Evolutionary conservation across 805 yeast genomes (phyloP), one percentile per base, ranked within the genome.

Genomic region (Starmerella ratchasimensis): DNA sequence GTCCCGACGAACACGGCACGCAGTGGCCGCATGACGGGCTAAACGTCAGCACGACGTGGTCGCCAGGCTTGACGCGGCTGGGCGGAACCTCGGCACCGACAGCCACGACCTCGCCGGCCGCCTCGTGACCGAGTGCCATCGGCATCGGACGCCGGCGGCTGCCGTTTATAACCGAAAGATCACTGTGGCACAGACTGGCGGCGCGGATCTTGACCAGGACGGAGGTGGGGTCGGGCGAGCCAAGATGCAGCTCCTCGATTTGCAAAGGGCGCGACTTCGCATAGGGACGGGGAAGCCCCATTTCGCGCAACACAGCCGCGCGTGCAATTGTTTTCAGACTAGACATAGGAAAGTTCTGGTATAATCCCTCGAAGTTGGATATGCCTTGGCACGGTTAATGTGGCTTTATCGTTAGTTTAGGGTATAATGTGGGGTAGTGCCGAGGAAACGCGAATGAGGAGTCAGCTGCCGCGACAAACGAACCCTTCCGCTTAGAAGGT

Each of bases 101-200:
- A 33, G 83, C 72, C 65, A 86, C 95, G 27, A 90, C 97, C 46
- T 83, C 68, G 56, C 97, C 98, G 26, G 95, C 94, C 62, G 97
- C 97, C 62, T 90, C 98, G 62, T 90, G 98, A 44, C 98, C 98
- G 54, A 90, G 68, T 42, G 90, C 67, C 27, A 76, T 78, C 14
- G 98, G 98, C 73, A 90, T 88, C 4, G 80, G 82, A 52, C 97
- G 97, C 64, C 86, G 95, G 37, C 97, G 90, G 42, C 67, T 72
- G 44, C 97, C 98, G 35, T 93, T 79, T 50, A 90, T 68, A 10
- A 97, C 88, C 67, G 79, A 90, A 23, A 97, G 96, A 59, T 90
- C 98, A 30, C 97, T 90, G 66, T 90, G 97, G 60, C 98, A 90
- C 31, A 90, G 94, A 60, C 96, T 97, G 21, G 96, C 82, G 64